phyloP scores from a whole-genome alignment of 805 yeast species.

The Lachancea quebecensis region DNA sequence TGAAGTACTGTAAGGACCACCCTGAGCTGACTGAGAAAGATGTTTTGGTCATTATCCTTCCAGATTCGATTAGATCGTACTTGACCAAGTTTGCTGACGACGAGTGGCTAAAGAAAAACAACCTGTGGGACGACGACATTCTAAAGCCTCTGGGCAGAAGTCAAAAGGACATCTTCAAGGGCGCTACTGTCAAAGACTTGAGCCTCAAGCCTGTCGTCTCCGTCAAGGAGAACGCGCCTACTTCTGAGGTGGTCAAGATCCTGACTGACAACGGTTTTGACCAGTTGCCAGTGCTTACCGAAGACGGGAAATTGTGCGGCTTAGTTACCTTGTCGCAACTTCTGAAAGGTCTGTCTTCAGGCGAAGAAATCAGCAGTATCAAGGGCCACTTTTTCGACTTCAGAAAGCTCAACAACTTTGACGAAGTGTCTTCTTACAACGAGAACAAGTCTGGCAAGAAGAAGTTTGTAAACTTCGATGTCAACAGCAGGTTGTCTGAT shows the following conservation, averaged over 20 bases:
- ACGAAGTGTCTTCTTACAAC: slow-evolving; percentile 52
- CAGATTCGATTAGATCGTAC: slow-evolving; percentile 82
- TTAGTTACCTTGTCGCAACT: slow-evolving; percentile 69
- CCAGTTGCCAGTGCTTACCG: slow-evolving; percentile 68
- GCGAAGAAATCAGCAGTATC: slow-evolving; percentile 49
- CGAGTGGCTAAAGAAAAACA: slow-evolving; percentile 81
- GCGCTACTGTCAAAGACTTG: slow-evolving; percentile 60
- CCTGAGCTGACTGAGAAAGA: slow-evolving; percentile 63
- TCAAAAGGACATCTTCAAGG: slow-evolving; percentile 40
- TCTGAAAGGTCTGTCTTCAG: slow-evolving; percentile 57
- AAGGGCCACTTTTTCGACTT: slow-evolving; percentile 54
- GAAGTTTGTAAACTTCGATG: slow-evolving; percentile 58
- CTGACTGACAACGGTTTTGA: slow-evolving; percentile 74
- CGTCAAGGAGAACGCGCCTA: slow-evolving; percentile 52
- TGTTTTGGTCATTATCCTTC: slow-evolving; percentile 71
- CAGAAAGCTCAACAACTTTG: slow-evolving; percentile 57
- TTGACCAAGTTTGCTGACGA: slow-evolving; percentile 83
- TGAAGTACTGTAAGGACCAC: slow-evolving; percentile 56
- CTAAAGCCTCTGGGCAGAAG: slow-evolving; percentile 26
- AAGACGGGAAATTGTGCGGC: slow-evolving; percentile 59
- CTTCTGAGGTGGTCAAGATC: slow-evolving; percentile 58
- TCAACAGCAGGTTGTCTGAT: slow-evolving; percentile 56
- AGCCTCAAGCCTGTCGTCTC: slow-evolving; percentile 76
- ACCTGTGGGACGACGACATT: slow-evolving; percentile 54
- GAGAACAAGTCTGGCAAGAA: slow-evolving; percentile 59